A percentile compares a stretch with the other conserved stretches of the same genome.
Conservation (phyloP, 345 rosid species). For the Brassica cretica region DNA sequence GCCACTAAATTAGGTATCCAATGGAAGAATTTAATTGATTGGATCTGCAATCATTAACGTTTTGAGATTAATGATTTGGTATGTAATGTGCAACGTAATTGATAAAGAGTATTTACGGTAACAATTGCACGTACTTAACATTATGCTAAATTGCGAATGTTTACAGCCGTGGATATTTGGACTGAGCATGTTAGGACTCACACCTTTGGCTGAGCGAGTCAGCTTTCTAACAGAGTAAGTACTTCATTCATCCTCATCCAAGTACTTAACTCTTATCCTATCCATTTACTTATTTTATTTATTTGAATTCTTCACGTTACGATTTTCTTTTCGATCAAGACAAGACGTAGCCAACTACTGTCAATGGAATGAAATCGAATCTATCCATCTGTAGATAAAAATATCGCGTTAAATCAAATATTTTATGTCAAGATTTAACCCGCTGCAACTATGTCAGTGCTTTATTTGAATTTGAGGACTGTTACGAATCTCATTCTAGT, state of each 20-base stretch:
- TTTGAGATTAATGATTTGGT: background rate
- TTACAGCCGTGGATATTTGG: constrained; percentile 84
- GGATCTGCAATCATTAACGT: constrained; percentile 17
- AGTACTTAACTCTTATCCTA: background rate
- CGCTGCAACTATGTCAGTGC: background rate
- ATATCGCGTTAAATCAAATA: constrained; percentile 1
- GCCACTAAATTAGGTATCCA: background rate
- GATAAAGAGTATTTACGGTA: background rate
- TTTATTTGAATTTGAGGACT: background rate
- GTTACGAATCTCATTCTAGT: background rate
- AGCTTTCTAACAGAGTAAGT: constrained; percentile 97
- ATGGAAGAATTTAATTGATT: background rate
- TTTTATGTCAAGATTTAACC: background rate
- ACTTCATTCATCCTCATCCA: background rate
- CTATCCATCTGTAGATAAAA: background rate
- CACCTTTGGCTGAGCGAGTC: constrained; percentile 92
- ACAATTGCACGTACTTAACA: background rate
- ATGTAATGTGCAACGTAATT: background rate
- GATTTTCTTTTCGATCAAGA: constrained; percentile 13
- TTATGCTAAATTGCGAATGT: background rate
- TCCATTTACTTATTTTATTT: background rate
- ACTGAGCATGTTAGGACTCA: constrained; percentile 81
- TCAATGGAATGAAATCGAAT: background rate
- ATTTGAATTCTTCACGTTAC: constrained; percentile 12
- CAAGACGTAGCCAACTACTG: constrained; percentile 19